Conservation (phyloP, 805 yeast species). For the Pichia pseudocactophila region DNA sequence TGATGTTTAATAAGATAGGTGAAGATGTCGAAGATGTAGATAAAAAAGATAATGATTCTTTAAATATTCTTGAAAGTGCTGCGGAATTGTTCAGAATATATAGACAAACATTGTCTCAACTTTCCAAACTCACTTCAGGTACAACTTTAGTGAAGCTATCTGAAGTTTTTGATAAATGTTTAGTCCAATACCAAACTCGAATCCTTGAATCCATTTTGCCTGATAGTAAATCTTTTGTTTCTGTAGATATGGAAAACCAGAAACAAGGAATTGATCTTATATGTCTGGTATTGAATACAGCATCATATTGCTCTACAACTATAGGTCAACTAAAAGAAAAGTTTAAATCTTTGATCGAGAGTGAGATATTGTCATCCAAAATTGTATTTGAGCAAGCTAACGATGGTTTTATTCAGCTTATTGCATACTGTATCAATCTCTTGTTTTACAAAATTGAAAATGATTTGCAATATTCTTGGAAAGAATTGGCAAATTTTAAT, state of each 20-base stretch:
- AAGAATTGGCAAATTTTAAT: slow-evolving; percentile 69
- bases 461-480: slow-evolving; percentile 67
- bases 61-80: slow-evolving; percentile 70
- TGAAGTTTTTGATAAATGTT: slow-evolving; percentile 55
- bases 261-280: slow-evolving; percentile 58
- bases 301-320: slow-evolving; percentile 80
- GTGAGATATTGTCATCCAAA: slow-evolving; percentile 29
- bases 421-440: slow-evolving; percentile 47
- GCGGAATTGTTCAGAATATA: slow-evolving; percentile 79
- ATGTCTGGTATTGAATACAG: slow-evolving; percentile 73
- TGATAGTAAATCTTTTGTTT: slow-evolving; percentile 21
- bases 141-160: slow-evolving; percentile 43
- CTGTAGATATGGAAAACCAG: slow-evolving; percentile 30
- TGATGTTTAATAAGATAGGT: slow-evolving; percentile 36
- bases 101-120: slow-evolving; percentile 62
- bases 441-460: slow-evolving; percentile 49
- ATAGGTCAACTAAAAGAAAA: slow-evolving; percentile 67
- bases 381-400: slow-evolving; percentile 49
- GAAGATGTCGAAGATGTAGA: slow-evolving; percentile 21
- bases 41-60: slow-evolving; percentile 15
- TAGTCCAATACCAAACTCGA: slow-evolving; percentile 47
- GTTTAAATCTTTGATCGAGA: slow-evolving; percentile 31
- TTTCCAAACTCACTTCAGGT: slow-evolving; percentile 49
- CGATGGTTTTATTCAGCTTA: slow-evolving; percentile 46
- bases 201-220: slow-evolving; percentile 45